phyloP scores from a whole-genome alignment of 2,329 filamentous ascomycete genomes.

The Talaromyces sp. region DNA sequence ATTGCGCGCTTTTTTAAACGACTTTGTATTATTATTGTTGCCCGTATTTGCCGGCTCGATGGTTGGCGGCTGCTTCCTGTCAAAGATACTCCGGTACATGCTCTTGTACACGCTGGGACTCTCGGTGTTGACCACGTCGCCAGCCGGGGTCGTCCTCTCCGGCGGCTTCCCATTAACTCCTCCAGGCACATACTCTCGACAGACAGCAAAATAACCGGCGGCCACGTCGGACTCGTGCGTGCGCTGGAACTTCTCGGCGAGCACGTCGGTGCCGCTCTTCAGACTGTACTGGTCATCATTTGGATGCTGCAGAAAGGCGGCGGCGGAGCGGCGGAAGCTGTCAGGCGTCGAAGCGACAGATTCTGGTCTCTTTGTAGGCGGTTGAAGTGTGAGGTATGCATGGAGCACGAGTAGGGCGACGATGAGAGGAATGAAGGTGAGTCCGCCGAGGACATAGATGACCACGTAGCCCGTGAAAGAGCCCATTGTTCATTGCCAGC shows the following conservation, averaged over 20 bases:
- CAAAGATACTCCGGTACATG: slow-evolving; percentile 96
- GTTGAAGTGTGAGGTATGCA: slow-evolving; percentile 62
- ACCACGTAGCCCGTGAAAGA: slow-evolving; percentile 55
- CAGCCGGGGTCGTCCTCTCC: slow-evolving; percentile 74
- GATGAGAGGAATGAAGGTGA: slow-evolving; percentile 78
- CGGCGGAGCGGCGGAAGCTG: background rate
- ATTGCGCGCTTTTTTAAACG: slow-evolving; percentile 63
- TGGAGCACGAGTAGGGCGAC: slow-evolving; percentile 57
- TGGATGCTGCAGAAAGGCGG: slow-evolving; percentile 40
- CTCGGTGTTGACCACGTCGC: slow-evolving; percentile 62
- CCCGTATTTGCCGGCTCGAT: slow-evolving; percentile 45
- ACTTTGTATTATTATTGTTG: slow-evolving; percentile 35
- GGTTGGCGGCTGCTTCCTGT: slow-evolving; percentile 60
- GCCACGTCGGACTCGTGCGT: slow-evolving; percentile 69
- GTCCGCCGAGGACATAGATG: slow-evolving; percentile 76
- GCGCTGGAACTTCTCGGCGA: slow-evolving; percentile 57
- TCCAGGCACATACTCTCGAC: slow-evolving; percentile 83
- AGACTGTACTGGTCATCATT: slow-evolving; percentile 62
- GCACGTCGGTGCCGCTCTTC: slow-evolving; percentile 53
- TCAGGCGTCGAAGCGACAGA: background rate
- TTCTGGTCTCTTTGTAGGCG: background rate
- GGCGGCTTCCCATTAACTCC: slow-evolving; percentile 90
- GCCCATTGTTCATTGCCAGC: slow-evolving; percentile 25
- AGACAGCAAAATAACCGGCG: slow-evolving; percentile 91
- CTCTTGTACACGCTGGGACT: slow-evolving; percentile 94